Conservation (phyloP, 495 filamentous ascomycete species). For the Penicillium silybi region DNA sequence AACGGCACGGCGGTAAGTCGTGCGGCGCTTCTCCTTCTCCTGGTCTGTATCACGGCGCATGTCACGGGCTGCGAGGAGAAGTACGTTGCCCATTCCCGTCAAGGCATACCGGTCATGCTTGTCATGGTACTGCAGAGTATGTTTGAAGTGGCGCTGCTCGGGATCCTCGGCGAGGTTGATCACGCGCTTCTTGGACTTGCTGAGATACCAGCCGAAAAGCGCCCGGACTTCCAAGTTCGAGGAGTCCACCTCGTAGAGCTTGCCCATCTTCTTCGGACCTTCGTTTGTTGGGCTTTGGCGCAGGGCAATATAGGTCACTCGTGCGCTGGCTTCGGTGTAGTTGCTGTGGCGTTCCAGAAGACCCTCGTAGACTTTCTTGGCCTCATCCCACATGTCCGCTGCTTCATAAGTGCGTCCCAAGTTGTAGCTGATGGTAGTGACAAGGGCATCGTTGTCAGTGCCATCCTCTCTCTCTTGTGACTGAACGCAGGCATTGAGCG, state of each 20-base stretch:
- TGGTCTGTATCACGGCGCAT: constrained; percentile 86
- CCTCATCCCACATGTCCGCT: constrained; percentile 72
- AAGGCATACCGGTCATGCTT: constrained; percentile 96
- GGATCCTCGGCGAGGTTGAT: constrained; percentile 81
- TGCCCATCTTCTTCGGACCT: constrained; percentile 75
- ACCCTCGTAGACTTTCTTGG: constrained; percentile 80
- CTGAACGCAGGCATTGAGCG: constrained; percentile 78
- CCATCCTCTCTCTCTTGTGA: constrained; percentile 56
- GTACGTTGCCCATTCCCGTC: constrained; percentile 93
- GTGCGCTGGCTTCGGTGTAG: constrained; percentile 85
- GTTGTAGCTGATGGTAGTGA: constrained; percentile 94
- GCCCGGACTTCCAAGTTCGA: constrained; percentile 86
- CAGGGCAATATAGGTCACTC: constrained; percentile 84
- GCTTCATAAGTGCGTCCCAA: constrained; percentile 95
- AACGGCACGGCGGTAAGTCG: constrained; percentile 82
- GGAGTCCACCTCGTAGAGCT: constrained; percentile 74
- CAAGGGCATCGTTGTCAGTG: constrained; percentile 80
- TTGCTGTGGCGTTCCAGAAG: constrained; percentile 76
- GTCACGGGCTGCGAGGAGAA: constrained; percentile 79
- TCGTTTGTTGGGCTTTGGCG: constrained; percentile 79
- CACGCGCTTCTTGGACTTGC: constrained; percentile 73
- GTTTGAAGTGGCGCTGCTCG: constrained; percentile 92
- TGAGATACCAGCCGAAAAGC: constrained; percentile 91
- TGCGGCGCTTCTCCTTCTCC: constrained; percentile 84
- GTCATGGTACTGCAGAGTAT: constrained; percentile 87